Base-by-base conservation (phyloP, 768 basidiomycete species). In the Auricularia cornea region DNA sequence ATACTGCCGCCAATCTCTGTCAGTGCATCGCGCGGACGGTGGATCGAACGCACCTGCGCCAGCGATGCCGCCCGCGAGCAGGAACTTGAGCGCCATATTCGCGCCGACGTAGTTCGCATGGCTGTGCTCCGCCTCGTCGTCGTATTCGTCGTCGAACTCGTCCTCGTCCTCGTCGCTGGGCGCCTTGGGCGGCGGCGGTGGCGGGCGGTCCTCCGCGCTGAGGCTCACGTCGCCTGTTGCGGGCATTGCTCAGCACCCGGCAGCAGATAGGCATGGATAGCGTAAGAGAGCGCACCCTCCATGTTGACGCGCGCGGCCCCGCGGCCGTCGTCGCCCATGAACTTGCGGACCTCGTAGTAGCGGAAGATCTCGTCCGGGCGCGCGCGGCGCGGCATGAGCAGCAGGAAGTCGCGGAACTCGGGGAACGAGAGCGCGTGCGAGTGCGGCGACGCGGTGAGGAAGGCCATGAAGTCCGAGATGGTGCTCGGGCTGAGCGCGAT, bases 11-110 rank as follows among this genome's bases (percentile, higher is more conserved):
- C n/a, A n/a, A 61, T 38, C 1, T 8, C 35, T 38, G 35, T 38
- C 35, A 38, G 35, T 38, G 10, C 35, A 14, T 14, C 62, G 60
- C 32, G 48, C 62, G 30, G 35, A 40, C 66, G 51, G 23, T 60
- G 8, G 48, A 60, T 28, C 33, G 59, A 35, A 59, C 33, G 56
- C 71, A 94, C 95, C 90, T 66, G 91, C 92, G 63, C 97, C 97
- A 16, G 97, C 97, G 11, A 95, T 77, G 16, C 97, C 97, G 38
- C 97, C 97, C 4, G 97, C 97, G 14, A 93, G 75, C 52, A 99
- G 81, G 75, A 96, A 99, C 71, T 88, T 90, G 75, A 94, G 78
- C 11, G 96, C 89, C 0, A 88, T 85, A 63, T 82, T 79, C 3
- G 84, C 84, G 64, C 84, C 88, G 26, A 93, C 74, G 74, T 84